Conservation (phyloP, 2,329 filamentous ascomycete genomes). For the Pseudogymnoascus sp. region DNA sequence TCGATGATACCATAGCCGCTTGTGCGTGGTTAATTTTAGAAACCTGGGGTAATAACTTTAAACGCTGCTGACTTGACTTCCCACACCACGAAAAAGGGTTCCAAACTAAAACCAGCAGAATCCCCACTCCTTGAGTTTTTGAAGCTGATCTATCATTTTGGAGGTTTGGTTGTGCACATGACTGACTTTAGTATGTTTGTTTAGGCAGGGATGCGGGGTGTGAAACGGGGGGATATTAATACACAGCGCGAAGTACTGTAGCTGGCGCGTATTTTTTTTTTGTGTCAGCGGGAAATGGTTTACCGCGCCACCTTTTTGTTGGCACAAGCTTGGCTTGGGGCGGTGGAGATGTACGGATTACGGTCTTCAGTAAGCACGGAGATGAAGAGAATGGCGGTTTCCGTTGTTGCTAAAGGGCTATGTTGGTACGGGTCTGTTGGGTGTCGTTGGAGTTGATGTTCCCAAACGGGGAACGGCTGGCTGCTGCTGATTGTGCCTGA, state of each 20-base stretch:
- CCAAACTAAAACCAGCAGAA: neutral
- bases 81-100: neutral
- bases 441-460: neutral
- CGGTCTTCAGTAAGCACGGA: neutral
- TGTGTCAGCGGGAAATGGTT: too few species aligned
- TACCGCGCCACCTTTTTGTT: too few species aligned
- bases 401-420: neutral
- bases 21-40: neutral
- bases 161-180: conserved; percentile 4
- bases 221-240: conserved; percentile 2
- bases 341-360: neutral
- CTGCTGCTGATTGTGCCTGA: neutral
- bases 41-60: neutral
- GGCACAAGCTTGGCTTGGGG: too few species aligned
- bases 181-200: conserved; percentile 1
- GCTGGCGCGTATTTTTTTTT: neutral
- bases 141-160: neutral
- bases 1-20: neutral
- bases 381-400: neutral
- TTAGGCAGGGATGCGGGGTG: conserved; percentile 4
- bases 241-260: neutral
- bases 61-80: neutral
- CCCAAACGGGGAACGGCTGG: neutral
- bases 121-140: neutral
- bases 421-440: neutral